phyloP scores from a whole-genome alignment of 169 alveolate species.

The Cryptosporidium muris region DNA sequence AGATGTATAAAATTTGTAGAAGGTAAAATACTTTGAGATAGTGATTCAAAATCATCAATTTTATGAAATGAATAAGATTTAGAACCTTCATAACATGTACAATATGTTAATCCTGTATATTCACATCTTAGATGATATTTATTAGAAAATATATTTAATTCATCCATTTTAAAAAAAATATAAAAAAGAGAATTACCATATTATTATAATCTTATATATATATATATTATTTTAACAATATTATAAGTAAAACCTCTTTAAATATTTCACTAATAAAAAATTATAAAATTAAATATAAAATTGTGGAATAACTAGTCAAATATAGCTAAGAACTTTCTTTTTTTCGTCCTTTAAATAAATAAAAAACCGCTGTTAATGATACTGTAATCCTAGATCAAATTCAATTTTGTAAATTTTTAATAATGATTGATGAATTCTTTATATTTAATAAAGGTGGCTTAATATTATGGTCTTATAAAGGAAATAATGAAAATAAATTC shows the following conservation, averaged over 20 bases:
- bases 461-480: slow-evolving; percentile 50
- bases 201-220: no score
- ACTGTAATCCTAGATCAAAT: background rate
- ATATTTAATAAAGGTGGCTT: slow-evolving; percentile 49
- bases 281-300: no score
- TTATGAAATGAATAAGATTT: slow-evolving; percentile 1
- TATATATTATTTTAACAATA: no score
- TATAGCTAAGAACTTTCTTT: no score
- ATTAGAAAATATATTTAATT: slow-evolving; percentile 20
- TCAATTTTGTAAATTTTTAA: background rate
- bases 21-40: slow-evolving; percentile 24
- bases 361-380: background rate
- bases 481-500: slow-evolving; percentile 6
- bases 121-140: slow-evolving; percentile 54
- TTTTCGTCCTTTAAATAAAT: no score
- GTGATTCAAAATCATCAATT: slow-evolving; percentile 17
- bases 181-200: no score
- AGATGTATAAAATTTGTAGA: slow-evolving; percentile 27
- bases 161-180: background rate
- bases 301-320: no score
- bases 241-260: no score
- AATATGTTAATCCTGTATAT: slow-evolving; percentile 37
- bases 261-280: no score
- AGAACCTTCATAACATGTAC: slow-evolving; percentile 44
- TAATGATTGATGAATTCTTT: slow-evolving; percentile 60